Evolutionary conservation across 2,329 filamentous ascomycete species (phyloP).

Genomic region (Coleophoma eucalyptorum): DNA sequence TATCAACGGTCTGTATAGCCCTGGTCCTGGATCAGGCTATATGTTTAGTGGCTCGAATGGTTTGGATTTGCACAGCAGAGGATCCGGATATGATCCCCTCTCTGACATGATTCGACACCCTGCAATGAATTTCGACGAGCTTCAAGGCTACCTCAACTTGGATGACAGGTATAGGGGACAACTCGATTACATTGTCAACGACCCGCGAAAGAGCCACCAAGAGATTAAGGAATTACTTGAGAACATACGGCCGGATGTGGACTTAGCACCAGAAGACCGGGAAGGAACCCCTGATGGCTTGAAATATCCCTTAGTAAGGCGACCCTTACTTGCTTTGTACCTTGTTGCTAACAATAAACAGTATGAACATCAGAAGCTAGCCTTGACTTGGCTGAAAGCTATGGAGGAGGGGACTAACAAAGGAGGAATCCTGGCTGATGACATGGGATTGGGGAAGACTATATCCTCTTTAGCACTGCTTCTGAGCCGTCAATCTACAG

Average conservation of each 20-base stretch:
- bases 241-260: slow-evolving; percentile 71
- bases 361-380: slow-evolving; percentile 80
- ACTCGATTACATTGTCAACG: slow-evolving; percentile 26
- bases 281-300: slow-evolving; percentile 68
- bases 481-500: slow-evolving; percentile 48
- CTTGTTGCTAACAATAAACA: slow-evolving; percentile 11
- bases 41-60: too few species aligned
- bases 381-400: slow-evolving; percentile 70
- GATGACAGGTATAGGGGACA: slow-evolving; percentile 23
- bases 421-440: slow-evolving; percentile 74
- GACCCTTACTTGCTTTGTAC: background rate
- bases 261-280: slow-evolving; percentile 56
- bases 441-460: slow-evolving; percentile 84
- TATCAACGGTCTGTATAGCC: too few species aligned
- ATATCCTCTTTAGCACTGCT: slow-evolving; percentile 76
- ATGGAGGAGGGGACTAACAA: slow-evolving; percentile 70
- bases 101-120: slow-evolving; percentile 25
- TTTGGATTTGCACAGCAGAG: too few species aligned
- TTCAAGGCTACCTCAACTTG: slow-evolving; percentile 33
- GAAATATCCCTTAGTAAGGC: slow-evolving; percentile 49
- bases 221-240: slow-evolving; percentile 68
- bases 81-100: too few species aligned
- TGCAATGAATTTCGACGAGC: slow-evolving; percentile 24
- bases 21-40: too few species aligned
- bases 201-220: slow-evolving; percentile 51